Base-by-base conservation (phyloP, 2,329 filamentous ascomycete species). In the Aspergillus proliferans region DNA sequence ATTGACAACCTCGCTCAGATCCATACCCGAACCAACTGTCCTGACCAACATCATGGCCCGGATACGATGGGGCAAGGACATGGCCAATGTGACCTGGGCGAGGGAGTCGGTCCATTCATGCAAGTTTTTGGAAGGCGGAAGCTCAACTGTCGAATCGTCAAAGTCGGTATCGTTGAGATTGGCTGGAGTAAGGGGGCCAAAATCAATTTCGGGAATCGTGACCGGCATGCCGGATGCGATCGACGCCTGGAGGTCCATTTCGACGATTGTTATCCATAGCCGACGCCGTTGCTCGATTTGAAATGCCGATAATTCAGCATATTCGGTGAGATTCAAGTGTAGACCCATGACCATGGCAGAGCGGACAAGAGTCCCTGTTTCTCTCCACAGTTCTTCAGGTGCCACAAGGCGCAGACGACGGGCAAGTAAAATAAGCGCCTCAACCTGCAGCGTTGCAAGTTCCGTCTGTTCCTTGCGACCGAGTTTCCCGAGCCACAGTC, bases 201-300 rank as follows among this genome's bases (percentile, higher is more conserved):
- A 65, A 51, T 71, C 65, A 9, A 60, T 52, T 4, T 64, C 58
- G 26, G 67, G 66, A 26, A 67, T 66, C 58, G 69, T 67, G 4
- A 67, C 56, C 3, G 71, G 71, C 48, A 74, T 54, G 1, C 71
- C 71, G 1, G 69, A 54, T 28, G 68, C 59, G 3, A 66, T 63
- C 0, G 71, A 72, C 1, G 66, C 55, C 26, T 72, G 62, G 2
- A 79, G 66, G 58, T 82, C 79, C 26, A 74, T 54, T 46, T 74
- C 72, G 3, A 71, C 49, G 4, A 70, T 64, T 21, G 70, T 57
- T 7, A 74, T 52, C 64, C 65, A 72, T 6, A 64, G 46, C 18
- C 69, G 55, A 18, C 68, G 58, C 8, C 69, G 62, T 46, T 65
- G 62, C 47, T 72, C 69, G 2, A 54, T 61, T 43, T 68, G 60